phyloP scores from a whole-genome alignment of 108 stramenopile species.

The Conticribra guillardii region DNA sequence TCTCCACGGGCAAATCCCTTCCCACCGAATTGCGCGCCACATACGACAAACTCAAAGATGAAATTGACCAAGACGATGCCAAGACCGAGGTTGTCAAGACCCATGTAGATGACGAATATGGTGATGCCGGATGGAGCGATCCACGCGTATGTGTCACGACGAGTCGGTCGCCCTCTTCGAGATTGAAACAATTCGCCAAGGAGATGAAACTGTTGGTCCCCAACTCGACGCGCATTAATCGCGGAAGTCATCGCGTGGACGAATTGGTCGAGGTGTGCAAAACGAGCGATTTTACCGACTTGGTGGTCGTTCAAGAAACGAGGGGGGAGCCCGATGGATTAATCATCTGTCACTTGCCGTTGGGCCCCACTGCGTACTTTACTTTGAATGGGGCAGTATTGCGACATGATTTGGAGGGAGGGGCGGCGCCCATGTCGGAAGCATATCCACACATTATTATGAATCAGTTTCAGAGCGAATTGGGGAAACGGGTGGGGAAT shows the following conservation, averaged over 20 bases:
- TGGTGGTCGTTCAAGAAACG: conserved; percentile 96
- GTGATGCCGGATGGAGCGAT: conserved; percentile 89
- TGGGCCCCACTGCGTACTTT: conserved; percentile 98
- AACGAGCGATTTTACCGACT: conserved; percentile 94
- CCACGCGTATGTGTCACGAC: conserved; percentile 98
- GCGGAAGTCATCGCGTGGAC: conserved; percentile 92
- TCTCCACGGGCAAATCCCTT: conserved; percentile 89
- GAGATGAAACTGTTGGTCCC: conserved; percentile 96
- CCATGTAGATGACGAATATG: conserved; percentile 98
- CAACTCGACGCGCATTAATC: conserved; percentile 94
- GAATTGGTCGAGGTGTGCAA: conserved; percentile 93
- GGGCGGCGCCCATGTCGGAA: conserved; percentile 95
- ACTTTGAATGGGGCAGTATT: conserved; percentile 89
- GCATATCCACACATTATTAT: conserved; percentile 95
- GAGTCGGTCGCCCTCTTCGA: conserved; percentile 89
- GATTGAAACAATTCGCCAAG: conserved; percentile 98
- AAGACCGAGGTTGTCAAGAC: conserved; percentile 57
- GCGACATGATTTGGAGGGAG: conserved; percentile 95
- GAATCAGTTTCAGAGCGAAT: conserved; percentile 79
- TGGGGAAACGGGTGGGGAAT: conserved; percentile 92
- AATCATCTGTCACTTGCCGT: conserved; percentile 96
- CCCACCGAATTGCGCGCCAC: conserved; percentile 93
- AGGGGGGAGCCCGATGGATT: conserved; percentile 99
- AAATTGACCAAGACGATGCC: conserved; percentile 87
- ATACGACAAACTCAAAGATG: conserved; percentile 68